These are phyloP conservation scores for Gentiana dahurica DNA, from an alignment of 257 asterid species.

Conservation along the genomic window DNA sequence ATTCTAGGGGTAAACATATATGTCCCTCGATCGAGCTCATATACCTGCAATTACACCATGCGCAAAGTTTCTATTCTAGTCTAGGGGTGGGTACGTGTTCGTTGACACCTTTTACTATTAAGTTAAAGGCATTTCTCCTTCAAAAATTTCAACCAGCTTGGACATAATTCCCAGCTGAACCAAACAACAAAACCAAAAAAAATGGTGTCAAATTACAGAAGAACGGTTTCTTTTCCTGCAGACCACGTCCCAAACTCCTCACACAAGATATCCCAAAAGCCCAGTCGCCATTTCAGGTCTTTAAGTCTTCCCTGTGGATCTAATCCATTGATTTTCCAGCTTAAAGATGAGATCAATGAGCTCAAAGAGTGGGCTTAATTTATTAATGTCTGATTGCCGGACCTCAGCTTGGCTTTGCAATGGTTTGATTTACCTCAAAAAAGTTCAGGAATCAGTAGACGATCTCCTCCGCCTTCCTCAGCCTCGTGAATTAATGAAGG, in stretches of 20 bases:
- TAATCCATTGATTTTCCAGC: slow-evolving; percentile 61
- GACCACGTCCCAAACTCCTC: slow-evolving; percentile 24
- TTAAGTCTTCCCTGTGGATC: slow-evolving; percentile 76
- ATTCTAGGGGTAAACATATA: too few species aligned
- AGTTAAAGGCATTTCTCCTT: too few species aligned
- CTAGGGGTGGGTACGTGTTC: too few species aligned
- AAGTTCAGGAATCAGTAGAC: slow-evolving; percentile 65
- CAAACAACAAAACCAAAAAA: slow-evolving; percentile 20
- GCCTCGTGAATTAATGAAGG: slow-evolving; percentile 46
- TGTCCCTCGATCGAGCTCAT: too few species aligned
- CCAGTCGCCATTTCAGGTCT: slow-evolving; percentile 56
- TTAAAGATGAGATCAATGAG: slow-evolving; percentile 37
- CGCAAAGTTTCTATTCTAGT: too few species aligned
- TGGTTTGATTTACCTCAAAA: slow-evolving; percentile 43
- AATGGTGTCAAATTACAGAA: slow-evolving; percentile 66
- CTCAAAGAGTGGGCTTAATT: slow-evolving; percentile 39
- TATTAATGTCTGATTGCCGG: slow-evolving; percentile 13
- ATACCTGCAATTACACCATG: too few species aligned
- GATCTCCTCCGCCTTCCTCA: slow-evolving; percentile 80
- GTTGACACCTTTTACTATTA: too few species aligned
- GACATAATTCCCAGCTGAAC: too few species aligned
- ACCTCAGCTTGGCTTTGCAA: slow-evolving; percentile 47
- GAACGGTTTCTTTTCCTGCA: slow-evolving; percentile 78
- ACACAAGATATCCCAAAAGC: slow-evolving; percentile 21
- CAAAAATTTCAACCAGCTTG: too few species aligned